phyloP scores from a whole-genome alignment of 2,329 filamentous ascomycete genomes.

The Tolypocladium pustulatum region DNA sequence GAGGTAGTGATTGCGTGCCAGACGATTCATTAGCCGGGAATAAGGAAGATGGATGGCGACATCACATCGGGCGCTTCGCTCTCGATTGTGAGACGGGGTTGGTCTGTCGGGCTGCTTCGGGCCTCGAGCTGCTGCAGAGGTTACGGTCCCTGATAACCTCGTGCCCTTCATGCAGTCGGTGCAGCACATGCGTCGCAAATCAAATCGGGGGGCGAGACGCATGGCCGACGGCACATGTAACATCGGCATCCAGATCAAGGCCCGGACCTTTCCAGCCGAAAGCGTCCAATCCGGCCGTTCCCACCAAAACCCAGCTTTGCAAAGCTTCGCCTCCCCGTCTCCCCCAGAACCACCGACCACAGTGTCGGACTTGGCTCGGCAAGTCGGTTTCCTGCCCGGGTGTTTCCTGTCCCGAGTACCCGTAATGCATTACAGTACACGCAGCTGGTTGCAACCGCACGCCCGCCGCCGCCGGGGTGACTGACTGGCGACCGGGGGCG shows the following conservation, averaged over 20 bases:
- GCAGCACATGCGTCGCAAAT: background rate
- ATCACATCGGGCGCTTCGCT: background rate
- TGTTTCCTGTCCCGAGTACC: background rate
- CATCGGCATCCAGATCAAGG: background rate
- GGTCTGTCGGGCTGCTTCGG: background rate
- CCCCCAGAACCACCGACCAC: too few relatives aligned
- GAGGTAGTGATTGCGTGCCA: background rate
- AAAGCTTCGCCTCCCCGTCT: background rate
- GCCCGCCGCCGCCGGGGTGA: background rate
- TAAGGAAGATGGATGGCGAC: background rate
- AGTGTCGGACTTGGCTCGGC: conserved; percentile 7
- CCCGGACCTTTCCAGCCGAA: background rate
- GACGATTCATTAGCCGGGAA: background rate
- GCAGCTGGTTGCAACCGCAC: background rate
- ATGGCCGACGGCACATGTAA: background rate
- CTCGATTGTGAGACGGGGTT: background rate
- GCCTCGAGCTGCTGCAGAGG: background rate
- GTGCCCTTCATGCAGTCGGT: background rate
- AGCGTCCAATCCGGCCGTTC: background rate
- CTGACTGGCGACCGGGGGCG: background rate
- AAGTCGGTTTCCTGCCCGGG: background rate
- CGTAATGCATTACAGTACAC: background rate
- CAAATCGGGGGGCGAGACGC: background rate
- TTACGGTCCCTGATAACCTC: too few relatives aligned
- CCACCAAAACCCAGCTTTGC: background rate